Evolutionary conservation across 148 eudicot genomes (phyloP), one percentile per base, ranked within the genome.

Genomic region (Rhododendron griersonianum): DNA sequence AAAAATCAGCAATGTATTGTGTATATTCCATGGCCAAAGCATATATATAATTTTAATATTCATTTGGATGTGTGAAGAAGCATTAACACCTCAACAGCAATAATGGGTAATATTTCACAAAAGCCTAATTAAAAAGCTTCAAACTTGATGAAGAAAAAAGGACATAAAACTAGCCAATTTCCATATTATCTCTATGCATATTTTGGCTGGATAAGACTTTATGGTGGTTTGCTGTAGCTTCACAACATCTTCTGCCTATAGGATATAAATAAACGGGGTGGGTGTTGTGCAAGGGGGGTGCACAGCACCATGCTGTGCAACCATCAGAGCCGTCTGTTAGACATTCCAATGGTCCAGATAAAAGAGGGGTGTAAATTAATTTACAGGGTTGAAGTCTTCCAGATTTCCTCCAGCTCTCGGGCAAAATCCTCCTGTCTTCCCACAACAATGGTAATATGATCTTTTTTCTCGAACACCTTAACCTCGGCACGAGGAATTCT

Each of bases 301-400:
- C 45, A 41, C 45, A 41, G 0, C 7, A 41, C 1, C 1, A 1
- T 41, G 45, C 45, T 41, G 8, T 41, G 45, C 45, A 41, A 41
- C 45, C 45, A 5, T 41, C 7, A 0, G 45, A 41, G 0, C 7
- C 7, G 45, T 41, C 45, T 0, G 8, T 41, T 41, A 0, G 45
- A 1, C 45, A 41, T 41, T 41, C 8, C 45, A 41, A 41, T 41
- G 45, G 45, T 41, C 7, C 7, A 41, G 45, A 28, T 16, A 53
- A 23, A 2, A 61, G 2, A 11, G 28, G 33, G 33, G 33, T 25
- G 6, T 67, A 71, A 30, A 30, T 28, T 28, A 71, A 71, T 71
- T 71, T 71, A 71, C 76, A 71, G 76, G 19, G 18, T 71, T 71
- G 76, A 71, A 30, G 76, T 71, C 76, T 71, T 71, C 76, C 76